phyloP scores from a whole-genome alignment of 164 flowering plant species.

The Platanus orientalis region DNA sequence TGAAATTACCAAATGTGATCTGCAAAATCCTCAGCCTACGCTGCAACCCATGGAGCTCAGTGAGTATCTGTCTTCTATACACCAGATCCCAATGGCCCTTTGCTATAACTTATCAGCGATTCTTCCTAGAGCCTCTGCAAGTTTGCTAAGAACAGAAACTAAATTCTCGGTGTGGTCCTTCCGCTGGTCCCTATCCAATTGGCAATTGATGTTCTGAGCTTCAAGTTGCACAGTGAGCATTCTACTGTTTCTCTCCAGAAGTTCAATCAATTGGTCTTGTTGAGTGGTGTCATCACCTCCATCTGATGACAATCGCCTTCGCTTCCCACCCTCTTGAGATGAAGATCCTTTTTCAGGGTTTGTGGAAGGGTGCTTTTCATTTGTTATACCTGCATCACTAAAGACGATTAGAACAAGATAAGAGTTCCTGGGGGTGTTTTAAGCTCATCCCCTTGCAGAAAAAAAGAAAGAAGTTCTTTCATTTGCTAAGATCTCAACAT shows the following conservation, averaged over 20 bases:
- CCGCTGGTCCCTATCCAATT: constrained; percentile 66
- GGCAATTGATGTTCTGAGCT: constrained; percentile 54
- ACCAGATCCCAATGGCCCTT: constrained; percentile 6
- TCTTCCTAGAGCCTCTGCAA: constrained; percentile 77
- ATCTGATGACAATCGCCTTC: constrained; percentile 42
- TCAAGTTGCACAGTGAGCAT: constrained; percentile 61
- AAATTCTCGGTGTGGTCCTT: constrained; percentile 50
- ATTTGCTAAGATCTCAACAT: no score
- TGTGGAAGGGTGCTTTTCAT: constrained; percentile 35
- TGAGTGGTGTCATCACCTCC: constrained; percentile 27
- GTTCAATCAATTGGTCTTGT: constrained; percentile 47
- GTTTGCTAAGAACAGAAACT: constrained; percentile 61
- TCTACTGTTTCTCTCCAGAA: constrained; percentile 59
- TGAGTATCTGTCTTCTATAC: constrained; percentile 17
- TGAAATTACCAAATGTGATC: no score
- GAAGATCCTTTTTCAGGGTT: constrained; percentile 50
- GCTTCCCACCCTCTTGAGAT: constrained; percentile 52
- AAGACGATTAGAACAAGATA: background rate
- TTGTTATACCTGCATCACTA: constrained; percentile 30
- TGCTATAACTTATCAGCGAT: constrained; percentile 79
- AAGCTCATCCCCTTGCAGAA: background rate
- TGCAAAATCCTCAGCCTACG: background rate
- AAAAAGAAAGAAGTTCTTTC: no score
- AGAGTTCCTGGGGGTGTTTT: background rate
- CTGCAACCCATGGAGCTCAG: background rate